phyloP scores from a whole-genome alignment of 768 basidiomycete genomes.

The Naganishia friedmannii region DNA sequence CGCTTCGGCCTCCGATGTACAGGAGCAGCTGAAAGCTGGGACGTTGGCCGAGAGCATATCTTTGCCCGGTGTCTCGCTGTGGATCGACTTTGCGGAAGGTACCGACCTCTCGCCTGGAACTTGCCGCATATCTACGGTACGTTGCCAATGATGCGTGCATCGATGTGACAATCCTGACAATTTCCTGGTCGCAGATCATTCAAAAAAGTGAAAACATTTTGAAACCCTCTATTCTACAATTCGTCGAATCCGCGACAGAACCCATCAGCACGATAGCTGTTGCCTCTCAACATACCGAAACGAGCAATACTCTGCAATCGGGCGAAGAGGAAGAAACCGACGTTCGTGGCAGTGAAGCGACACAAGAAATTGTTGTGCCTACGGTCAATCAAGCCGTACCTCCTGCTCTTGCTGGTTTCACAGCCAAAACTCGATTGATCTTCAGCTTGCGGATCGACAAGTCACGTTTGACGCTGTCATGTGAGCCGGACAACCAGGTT shows the following conservation, averaged over 20 bases:
- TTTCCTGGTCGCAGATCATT: slow-evolving; percentile 50
- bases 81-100: slow-evolving; percentile 45
- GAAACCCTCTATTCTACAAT: slow-evolving; percentile 76
- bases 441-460: slow-evolving; percentile 86
- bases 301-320: not conserved
- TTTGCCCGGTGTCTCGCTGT: slow-evolving; percentile 49
- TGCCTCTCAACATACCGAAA: slow-evolving; percentile 24
- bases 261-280: slow-evolving; percentile 37
- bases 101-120: slow-evolving; percentile 3
- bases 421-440: slow-evolving; percentile 11
- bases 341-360: not conserved
- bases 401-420: slow-evolving; percentile 13
- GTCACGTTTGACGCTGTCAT: slow-evolving; percentile 79
- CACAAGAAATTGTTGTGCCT: not conserved
- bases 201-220: slow-evolving; percentile 84
- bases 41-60: slow-evolving; percentile 64
- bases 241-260: slow-evolving; percentile 58
- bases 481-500: slow-evolving; percentile 89
- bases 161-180: not conserved
- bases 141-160: not conserved
- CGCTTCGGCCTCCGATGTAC: slow-evolving; percentile 51
- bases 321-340: slow-evolving; percentile 16
- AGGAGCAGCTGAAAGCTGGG: slow-evolving; percentile 61
- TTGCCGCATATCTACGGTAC: slow-evolving; percentile 6
- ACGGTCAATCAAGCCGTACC: not conserved